Base-by-base conservation (phyloP, 345 rosid genomes). In the Gossypium thurberi region DNA sequence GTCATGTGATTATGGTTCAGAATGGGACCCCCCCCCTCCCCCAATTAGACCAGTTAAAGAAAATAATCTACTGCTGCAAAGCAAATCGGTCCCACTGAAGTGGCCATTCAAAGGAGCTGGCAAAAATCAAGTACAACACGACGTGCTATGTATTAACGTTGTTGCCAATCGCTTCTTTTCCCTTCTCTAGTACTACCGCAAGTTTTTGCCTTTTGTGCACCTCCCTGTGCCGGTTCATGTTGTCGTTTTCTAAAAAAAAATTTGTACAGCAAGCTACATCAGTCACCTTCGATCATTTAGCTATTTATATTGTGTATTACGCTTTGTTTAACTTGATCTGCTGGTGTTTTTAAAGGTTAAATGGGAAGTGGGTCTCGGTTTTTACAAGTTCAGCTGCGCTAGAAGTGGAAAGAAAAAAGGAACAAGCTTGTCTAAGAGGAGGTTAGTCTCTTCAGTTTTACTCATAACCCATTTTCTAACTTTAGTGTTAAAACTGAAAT, bases 301-400 rank as follows among this genome's bases (percentile, higher is more conserved):
- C 25, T 11, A 15, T 51, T 43, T 51, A 26, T 28, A 51, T 51
- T 46, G 8, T 28, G 11, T 18, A 37, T 55, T 20, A 33, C 52
- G 74, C 74, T 6, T 13, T 43, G 33, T 21, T 71, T 23, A 57
- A 5, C 53, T 57, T 71, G 21, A 21, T 21, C 42, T 43, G 65
- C 15, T 57, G 65, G 10, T 33, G 7, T 0, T 71, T 42, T 21
- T 40, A 57, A 56, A 71, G 51, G 74, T 21, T 57, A 43, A 42
- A 71, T 33, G 50, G 65, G 52, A 71, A 10, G 46, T 61, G 75
- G 48, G 69, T 72, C 6, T 68, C 15, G 26, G 59, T 56, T 72
- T 66, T 72, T 47, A 25, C 9, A 47, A 25, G 55, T 46, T 58
- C 44, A 26, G 66, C 72, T 69, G 60, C 72, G 2, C 10, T 23